Base-by-base conservation (phyloP, 2,329 filamentous ascomycete genomes). In the Alternaria sp. region DNA sequence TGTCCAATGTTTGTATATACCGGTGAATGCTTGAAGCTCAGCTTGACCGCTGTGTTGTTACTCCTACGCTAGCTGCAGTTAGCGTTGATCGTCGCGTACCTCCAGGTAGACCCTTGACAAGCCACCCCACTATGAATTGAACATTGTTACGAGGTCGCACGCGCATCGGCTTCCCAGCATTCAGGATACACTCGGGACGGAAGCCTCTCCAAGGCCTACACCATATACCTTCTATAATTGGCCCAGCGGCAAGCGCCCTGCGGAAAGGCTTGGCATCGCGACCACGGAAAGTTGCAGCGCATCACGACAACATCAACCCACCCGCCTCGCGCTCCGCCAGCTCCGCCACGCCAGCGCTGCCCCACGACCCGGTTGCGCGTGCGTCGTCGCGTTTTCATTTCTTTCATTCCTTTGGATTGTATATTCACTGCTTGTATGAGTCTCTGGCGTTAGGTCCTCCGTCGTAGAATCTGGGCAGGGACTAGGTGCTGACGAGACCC, bases 371-470 rank as follows among this genome's bases (percentile, higher is more conserved):
- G 68, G 67, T 69, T 61, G 73, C 70, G 75, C 67, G 70, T 67
- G 65, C 65, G 63, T 61, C 64, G 62, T 60, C 54, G 58, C 62
- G 57, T 61, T 71, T 68, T 70, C 67, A 67, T 81, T 78, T 76
- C 77, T 75, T 79, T 80, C 79, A 71, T 77, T 80, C 79, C 73
- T 80, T 81, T 79, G 70, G 72, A 68, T 70, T 70, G 67, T 61
- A 68, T 74, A 71, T 66, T 70, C 72, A 72, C 68, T 71, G 69
- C 73, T 73, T 79, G 77, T 74, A 78, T 78, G 76, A 73, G 62
- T 72, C 66, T 68, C 68, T 63, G 69, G 75, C 72, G 70, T 73
- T 72, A 62, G 70, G 71, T 74, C 67, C 69, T 71, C 68, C 66
- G 70, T 69, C 73, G 68, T 68, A 64, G 17, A 61, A 61, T 23